These are phyloP conservation scores for Bryoglossum gracile DNA, from an alignment of 495 filamentous ascomycete species.

Conservation along the genomic window DNA sequence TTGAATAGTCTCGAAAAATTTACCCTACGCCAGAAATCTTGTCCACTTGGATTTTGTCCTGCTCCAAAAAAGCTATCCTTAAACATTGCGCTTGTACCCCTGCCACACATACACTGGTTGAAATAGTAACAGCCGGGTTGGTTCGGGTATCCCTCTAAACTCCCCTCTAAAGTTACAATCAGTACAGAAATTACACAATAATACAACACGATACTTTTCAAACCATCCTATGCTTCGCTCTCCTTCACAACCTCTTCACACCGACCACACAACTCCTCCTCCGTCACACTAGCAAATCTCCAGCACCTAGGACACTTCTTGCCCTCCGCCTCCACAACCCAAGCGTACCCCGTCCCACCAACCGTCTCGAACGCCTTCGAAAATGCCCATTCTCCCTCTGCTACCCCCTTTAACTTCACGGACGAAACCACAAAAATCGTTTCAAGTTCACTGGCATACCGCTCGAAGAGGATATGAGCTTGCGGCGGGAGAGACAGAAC, in stretches of 20 bases:
- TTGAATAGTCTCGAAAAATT: no score
- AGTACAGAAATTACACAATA: no score
- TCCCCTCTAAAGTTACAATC: no score
- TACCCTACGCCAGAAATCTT: no score
- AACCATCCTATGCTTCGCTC: background rate
- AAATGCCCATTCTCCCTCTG: constrained; percentile 45
- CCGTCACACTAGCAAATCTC: constrained; percentile 58
- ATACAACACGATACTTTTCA: background rate
- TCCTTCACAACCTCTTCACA: constrained; percentile 59
- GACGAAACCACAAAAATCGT: constrained; percentile 71
- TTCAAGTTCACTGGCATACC: constrained; percentile 56
- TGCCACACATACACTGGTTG: no score
- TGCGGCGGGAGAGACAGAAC: constrained; percentile 34
- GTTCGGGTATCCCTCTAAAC: no score
- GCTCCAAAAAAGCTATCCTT: no score
- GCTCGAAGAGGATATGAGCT: constrained; percentile 35
- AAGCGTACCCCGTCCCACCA: constrained; percentile 34
- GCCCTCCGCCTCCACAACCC: constrained; percentile 59
- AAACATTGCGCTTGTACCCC: no score
- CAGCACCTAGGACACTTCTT: constrained; percentile 83
- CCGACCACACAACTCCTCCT: constrained; percentile 61
- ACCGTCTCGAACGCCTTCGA: constrained; percentile 44
- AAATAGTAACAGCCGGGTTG: no score
- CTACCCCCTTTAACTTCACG: constrained; percentile 40
- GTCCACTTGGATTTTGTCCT: no score